phyloP scores from a whole-genome alignment of 2,329 filamentous ascomycete genomes.

The Xylaria sp. region DNA sequence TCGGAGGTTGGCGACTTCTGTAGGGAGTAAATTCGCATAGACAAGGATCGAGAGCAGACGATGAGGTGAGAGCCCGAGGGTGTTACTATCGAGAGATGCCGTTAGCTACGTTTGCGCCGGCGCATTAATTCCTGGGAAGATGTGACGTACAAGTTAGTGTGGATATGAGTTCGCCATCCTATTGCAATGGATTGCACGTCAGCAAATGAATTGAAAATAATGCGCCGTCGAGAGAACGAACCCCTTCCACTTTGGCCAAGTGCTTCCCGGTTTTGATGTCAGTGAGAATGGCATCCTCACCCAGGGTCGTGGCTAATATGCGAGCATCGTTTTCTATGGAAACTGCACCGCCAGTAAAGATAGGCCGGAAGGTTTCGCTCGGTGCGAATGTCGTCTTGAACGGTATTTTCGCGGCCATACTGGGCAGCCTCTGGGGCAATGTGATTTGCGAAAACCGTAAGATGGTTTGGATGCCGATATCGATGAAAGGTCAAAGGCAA shows the following conservation, averaged over 20 bases:
- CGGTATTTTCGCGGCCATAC: conserved; percentile 57
- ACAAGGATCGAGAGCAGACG: conserved; percentile 88
- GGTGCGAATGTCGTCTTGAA: conserved; percentile 87
- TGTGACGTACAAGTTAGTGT: conserved; percentile 55
- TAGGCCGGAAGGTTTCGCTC: conserved; percentile 76
- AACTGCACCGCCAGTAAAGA: conserved; percentile 87
- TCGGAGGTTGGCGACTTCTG: conserved; percentile 52
- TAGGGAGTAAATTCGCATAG: conserved; percentile 86
- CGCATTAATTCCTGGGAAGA: conserved; percentile 3
- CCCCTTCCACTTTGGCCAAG: conserved; percentile 81
- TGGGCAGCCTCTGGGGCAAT: conserved; percentile 16
- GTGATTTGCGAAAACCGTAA: not conserved
- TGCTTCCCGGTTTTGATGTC: conserved; percentile 78
- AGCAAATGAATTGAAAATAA: not conserved
- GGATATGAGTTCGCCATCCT: conserved; percentile 78
- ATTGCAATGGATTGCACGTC: conserved; percentile 7
- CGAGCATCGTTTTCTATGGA: conserved; percentile 75
- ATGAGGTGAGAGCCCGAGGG: conserved; percentile 84
- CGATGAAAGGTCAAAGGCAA: conserved; percentile 6
- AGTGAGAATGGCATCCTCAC: conserved; percentile 84
- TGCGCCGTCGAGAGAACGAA: conserved; percentile 36
- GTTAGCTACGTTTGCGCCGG: conserved; percentile 19
- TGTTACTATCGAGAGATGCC: conserved; percentile 55
- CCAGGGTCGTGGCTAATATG: conserved; percentile 82
- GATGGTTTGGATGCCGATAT: conserved; percentile 6